Evolutionary conservation across 2,329 filamentous ascomycete species (phyloP).

Genomic region (Trichoderma pleuroti): DNA sequence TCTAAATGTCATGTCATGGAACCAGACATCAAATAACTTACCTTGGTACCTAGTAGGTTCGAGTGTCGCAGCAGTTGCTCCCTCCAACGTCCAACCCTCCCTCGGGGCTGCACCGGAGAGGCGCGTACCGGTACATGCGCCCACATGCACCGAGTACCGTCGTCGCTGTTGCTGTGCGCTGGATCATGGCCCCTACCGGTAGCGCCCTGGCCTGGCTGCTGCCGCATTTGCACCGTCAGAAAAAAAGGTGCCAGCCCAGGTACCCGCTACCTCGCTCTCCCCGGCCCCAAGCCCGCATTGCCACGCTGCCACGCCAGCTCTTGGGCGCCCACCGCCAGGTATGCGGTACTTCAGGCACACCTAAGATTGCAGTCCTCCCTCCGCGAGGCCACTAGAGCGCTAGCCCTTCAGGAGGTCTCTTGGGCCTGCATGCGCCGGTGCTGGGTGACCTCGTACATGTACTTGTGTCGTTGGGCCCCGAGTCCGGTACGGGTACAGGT

Average conservation of each 20-base stretch:
- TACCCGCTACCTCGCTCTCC: slow-evolving; percentile 15
- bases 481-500: background rate
- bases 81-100: background rate
- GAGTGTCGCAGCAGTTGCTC: slow-evolving; percentile 1
- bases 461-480: background rate
- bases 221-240: background rate
- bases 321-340: slow-evolving; percentile 14
- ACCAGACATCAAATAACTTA: background rate
- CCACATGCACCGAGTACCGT: background rate
- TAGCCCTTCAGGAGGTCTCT: slow-evolving; percentile 19
- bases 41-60: too few relatives aligned
- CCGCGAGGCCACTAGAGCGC: slow-evolving; percentile 10
- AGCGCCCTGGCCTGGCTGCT: slow-evolving; percentile 11
- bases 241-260: background rate
- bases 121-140: background rate
- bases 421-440: slow-evolving; percentile 16
- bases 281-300: slow-evolving; percentile 5
- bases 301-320: slow-evolving; percentile 7
- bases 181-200: slow-evolving; percentile 1
- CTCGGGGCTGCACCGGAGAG: slow-evolving; percentile 10
- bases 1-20: background rate
- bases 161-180: background rate
- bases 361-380: slow-evolving; percentile 19
- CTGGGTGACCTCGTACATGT: slow-evolving; percentile 10
- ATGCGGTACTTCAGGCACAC: slow-evolving; percentile 16